These are phyloP conservation scores for Fusarium gaditjirri DNA, from an alignment of 2,329 filamentous ascomycete genomes.

Conservation along the genomic window DNA sequence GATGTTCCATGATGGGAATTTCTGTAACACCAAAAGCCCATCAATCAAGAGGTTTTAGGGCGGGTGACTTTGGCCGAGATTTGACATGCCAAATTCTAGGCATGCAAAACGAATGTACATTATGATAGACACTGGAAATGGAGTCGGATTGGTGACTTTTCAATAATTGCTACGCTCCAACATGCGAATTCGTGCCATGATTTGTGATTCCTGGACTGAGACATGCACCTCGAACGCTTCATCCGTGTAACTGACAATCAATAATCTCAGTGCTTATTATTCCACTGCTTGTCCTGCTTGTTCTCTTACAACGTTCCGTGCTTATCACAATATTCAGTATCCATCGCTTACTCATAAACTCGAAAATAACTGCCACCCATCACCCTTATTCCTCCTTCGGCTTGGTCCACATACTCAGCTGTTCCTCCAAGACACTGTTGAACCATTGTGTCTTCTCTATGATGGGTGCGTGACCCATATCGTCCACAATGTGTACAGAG, in stretches of 20 bases:
- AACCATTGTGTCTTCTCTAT: constrained; percentile 78
- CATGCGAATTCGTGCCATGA: not conserved
- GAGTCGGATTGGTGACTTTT: constrained; percentile 2
- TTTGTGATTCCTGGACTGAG: constrained; percentile 1
- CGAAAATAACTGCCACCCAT: not conserved
- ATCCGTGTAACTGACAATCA: constrained; percentile 20
- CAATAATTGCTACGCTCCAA: not conserved
- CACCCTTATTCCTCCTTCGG: constrained; percentile 46
- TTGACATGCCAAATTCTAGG: constrained; percentile 1
- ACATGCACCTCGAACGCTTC: constrained; percentile 6
- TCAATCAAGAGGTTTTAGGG: not conserved
- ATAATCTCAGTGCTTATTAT: not conserved
- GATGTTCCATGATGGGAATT: not conserved
- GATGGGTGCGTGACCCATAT: constrained; percentile 78
- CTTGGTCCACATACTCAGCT: constrained; percentile 63
- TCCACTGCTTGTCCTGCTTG: not conserved
- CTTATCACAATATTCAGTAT: not conserved
- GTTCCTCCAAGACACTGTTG: constrained; percentile 69
- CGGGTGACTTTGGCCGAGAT: not conserved
- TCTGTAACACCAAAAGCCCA: constrained; percentile 8
- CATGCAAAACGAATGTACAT: constrained; percentile 8
- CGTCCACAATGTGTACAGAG: constrained; percentile 71
- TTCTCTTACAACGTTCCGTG: not conserved
- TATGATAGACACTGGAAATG: constrained; percentile 23
- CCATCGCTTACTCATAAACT: not conserved